Evolutionary conservation across 257 asterid species (phyloP).

Genomic region (Lantana camara): DNA sequence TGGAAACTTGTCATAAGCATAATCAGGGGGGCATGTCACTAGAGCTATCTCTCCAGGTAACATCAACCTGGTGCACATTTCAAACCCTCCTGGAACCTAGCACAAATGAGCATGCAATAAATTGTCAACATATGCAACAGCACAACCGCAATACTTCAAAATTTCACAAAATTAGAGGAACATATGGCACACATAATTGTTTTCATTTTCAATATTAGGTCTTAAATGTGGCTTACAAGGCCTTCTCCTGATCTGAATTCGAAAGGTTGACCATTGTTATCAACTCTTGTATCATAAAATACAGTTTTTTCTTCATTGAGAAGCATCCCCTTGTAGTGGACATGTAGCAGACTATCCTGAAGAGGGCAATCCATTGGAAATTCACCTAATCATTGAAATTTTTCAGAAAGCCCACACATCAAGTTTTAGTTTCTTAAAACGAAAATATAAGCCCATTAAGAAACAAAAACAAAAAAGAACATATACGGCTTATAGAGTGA

Average conservation of each 20-base stretch:
- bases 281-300: conserved; percentile 77
- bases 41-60: conserved; percentile 92
- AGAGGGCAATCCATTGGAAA: conserved; percentile 99
- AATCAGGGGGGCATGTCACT: conserved; percentile 94
- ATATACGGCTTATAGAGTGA: neutral
- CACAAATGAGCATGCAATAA: conserved; percentile 22
- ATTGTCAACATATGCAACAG: conserved; percentile 13
- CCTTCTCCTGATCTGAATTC: conserved; percentile 99
- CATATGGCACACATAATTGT: conserved; percentile 7
- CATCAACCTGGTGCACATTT: conserved; percentile 95
- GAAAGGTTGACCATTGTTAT: conserved; percentile 76
- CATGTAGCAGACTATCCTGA: conserved; percentile 84
- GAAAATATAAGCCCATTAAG: conserved; percentile 20
- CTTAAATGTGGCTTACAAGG: conserved; percentile 64
- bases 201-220: conserved; percentile 9
- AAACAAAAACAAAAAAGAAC: neutral
- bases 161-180: neutral
- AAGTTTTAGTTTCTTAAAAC: conserved; percentile 19
- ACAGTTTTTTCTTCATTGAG: conserved; percentile 73
- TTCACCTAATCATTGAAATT: conserved; percentile 66
- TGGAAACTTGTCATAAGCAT: conserved; percentile 93
- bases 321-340: conserved; percentile 93
- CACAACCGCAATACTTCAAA: conserved; percentile 7
- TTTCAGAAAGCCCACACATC: conserved; percentile 25
- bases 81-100: conserved; percentile 98